phyloP scores from a whole-genome alignment of 225 moss, liverwort and hornwort genomes.

The Marchantia paleacea region DNA sequence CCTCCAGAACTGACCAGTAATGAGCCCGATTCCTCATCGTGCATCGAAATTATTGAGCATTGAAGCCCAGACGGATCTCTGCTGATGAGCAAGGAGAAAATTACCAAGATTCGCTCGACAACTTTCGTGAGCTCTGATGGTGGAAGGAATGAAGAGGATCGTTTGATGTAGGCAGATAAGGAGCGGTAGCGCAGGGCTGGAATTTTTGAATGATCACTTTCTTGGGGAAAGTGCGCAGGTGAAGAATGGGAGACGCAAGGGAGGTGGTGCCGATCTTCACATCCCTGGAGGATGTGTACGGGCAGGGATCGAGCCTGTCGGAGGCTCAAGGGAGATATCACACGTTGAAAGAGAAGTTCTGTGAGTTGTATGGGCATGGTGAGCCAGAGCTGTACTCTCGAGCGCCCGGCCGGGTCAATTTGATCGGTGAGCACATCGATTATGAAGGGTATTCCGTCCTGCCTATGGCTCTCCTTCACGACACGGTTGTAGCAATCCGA shows the following conservation, averaged over 20 bases:
- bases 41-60: too few species aligned
- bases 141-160: too few species aligned
- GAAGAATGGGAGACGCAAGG: conserved; percentile 22
- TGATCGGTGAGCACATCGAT: conserved; percentile 96
- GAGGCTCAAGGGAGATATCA: conserved; percentile 54
- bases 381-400: conserved; percentile 78
- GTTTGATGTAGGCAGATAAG: too few species aligned
- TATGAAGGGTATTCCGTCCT: conserved; percentile 97
- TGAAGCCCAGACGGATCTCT: too few species aligned
- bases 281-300: conserved; percentile 66
- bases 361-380: conserved; percentile 46
- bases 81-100: too few species aligned
- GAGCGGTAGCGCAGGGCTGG: too few species aligned
- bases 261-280: conserved; percentile 60
- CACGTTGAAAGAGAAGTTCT: conserved; percentile 51
- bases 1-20: too few species aligned
- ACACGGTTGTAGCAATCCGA: conserved; percentile 79
- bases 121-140: too few species aligned
- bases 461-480: conserved; percentile 92
- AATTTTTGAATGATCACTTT: too few species aligned
- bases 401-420: conserved; percentile 97
- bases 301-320: conserved; percentile 48
- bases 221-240: too few species aligned
- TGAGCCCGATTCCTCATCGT: too few species aligned
- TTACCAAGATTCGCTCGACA: too few species aligned